Evolutionary conservation across 768 basidiomycete species (phyloP).

Genomic region (Favolaschia claudopus): DNA sequence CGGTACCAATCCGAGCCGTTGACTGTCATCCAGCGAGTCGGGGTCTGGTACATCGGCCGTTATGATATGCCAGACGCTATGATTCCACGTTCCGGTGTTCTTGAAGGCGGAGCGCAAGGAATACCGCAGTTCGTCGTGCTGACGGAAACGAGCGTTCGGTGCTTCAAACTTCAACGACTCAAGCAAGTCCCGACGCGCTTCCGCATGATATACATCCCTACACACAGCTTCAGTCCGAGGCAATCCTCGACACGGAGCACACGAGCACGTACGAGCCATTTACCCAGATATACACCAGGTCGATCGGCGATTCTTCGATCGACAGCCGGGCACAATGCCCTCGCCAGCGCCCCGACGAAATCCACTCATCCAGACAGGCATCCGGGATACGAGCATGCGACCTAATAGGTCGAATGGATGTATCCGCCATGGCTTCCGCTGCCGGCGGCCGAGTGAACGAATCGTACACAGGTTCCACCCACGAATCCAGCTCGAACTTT

Average conservation of each 20-base stretch:
- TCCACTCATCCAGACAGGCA: slow-evolving; percentile 24
- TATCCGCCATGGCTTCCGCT: slow-evolving; percentile 20
- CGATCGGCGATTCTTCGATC: slow-evolving; percentile 24
- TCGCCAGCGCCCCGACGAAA: slow-evolving; percentile 22
- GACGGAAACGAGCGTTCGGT: slow-evolving; percentile 29
- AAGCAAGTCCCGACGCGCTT: slow-evolving; percentile 15
- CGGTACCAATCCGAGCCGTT: slow-evolving; percentile 44
- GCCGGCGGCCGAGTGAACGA: slow-evolving; percentile 19
- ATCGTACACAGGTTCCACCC: slow-evolving; percentile 9
- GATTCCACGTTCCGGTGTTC: slow-evolving; percentile 33
- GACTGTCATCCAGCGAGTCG: slow-evolving; percentile 5
- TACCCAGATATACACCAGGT: slow-evolving; percentile 30
- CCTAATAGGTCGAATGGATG: slow-evolving; percentile 19
- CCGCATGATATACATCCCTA: slow-evolving; percentile 22
- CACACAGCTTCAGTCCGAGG: background rate
- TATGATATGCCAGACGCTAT: slow-evolving; percentile 38
- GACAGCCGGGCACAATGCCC: slow-evolving; percentile 16
- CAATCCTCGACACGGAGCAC: background rate
- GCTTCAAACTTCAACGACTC: slow-evolving; percentile 1
- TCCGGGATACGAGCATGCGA: slow-evolving; percentile 19
- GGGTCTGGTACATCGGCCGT: slow-evolving; percentile 43
- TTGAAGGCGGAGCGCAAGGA: slow-evolving; percentile 43
- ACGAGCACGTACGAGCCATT: slow-evolving; percentile 27
- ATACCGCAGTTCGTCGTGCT: slow-evolving; percentile 47
- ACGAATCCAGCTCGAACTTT: background rate